phyloP scores from a whole-genome alignment of 805 yeast species.

The Saccharomycopsis sp. region DNA sequence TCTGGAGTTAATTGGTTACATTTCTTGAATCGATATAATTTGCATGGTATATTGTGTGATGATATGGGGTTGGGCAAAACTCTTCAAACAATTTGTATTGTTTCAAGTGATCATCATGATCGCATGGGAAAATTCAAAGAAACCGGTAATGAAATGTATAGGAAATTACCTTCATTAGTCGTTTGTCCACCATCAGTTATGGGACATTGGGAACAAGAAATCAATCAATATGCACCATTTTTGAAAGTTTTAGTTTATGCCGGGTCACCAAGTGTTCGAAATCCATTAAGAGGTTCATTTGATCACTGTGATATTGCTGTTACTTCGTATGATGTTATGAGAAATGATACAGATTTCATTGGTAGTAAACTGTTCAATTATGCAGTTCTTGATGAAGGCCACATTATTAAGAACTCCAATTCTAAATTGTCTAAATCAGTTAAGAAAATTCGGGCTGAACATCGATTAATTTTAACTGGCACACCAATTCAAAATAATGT shows the following conservation, averaged over 20 bases:
- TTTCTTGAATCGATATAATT: conserved; percentile 85
- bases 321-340: conserved; percentile 92
- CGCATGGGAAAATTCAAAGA: conserved; percentile 61
- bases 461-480: conserved; percentile 86
- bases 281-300: conserved; percentile 46
- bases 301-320: conserved; percentile 72
- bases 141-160: conserved; percentile 55
- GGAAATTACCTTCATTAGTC: conserved; percentile 76
- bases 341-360: conserved; percentile 76
- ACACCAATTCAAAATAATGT: conserved; percentile 98
- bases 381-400: conserved; percentile 97
- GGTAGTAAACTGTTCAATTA: conserved; percentile 69
- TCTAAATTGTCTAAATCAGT: conserved; percentile 88
- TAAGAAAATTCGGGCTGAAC: conserved; percentile 76
- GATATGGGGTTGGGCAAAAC: conserved; percentile 99
- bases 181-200: conserved; percentile 96
- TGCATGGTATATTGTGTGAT: conserved; percentile 96
- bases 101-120: conserved; percentile 89
- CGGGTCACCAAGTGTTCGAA: conserved; percentile 79
- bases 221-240: conserved; percentile 83
- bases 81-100: conserved; percentile 92
- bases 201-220: conserved; percentile 98
- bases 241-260: conserved; percentile 80
- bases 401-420: conserved; percentile 85
- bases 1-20: conserved; percentile 99